Percentiles rank a stretch among this genome's conserved stretches.
Evolutionary conservation across 768 basidiomycete genomes (phyloP).

Genomic region (Suillus paluster): DNA sequence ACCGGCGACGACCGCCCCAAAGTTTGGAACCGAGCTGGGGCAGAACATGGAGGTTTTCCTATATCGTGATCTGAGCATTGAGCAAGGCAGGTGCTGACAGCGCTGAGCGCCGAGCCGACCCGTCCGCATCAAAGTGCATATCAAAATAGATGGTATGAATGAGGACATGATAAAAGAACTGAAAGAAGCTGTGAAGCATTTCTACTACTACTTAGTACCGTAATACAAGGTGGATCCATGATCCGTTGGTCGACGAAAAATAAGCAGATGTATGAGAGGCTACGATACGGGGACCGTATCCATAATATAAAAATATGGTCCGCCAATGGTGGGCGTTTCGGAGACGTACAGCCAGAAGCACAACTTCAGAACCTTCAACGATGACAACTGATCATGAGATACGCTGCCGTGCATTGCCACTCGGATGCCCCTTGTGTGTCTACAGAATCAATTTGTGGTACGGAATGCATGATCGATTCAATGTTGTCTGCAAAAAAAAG

Average conservation of each 20-base stretch:
- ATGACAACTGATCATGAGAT: no score
- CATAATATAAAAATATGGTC: not conserved
- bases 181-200: constrained; percentile 5
- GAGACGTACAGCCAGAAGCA: constrained; percentile 71
- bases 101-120: no score
- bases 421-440: constrained; percentile 83
- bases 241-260: not conserved
- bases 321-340: not conserved
- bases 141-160: constrained; percentile 26
- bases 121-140: not conserved
- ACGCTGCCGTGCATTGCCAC: no score
- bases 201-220: no score
- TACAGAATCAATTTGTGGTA: no score
- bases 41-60: not conserved
- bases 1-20: no score
- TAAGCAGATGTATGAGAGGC: not conserved
- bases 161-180: constrained; percentile 25
- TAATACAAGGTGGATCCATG: not conserved
- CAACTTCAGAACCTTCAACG: no score
- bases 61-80: no score
- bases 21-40: not conserved
- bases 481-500: constrained; percentile 89
- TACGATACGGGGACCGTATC: constrained; percentile 42
- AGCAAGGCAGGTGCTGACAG: no score
- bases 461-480: constrained; percentile 87